Evolutionary conservation across 257 asterid genomes (phyloP), one percentile per base, ranked within the genome.

Genomic region (Euphrasia confusa): DNA sequence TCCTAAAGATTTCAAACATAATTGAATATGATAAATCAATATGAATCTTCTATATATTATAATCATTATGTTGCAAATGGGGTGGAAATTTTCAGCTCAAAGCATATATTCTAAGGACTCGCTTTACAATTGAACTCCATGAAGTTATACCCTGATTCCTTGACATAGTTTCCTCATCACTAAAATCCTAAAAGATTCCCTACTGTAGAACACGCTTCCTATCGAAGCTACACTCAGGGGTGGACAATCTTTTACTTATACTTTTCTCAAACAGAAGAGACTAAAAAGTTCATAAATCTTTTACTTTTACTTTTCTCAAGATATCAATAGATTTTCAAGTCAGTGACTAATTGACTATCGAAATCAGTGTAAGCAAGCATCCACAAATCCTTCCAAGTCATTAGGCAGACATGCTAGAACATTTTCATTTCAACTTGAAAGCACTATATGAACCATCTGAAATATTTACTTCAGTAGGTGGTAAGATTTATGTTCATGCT

Each of bases 301-400:
- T 18, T 27, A 21, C 18, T 26, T 49, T 40, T 54, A 10, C 11
- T 1, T 5, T n/a, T 10, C 12, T 6, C 42, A 50, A 40, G 28
- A 26, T 35, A 44, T 40, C 61, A 64, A 28, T 17, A 17, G 44
- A 17, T 56, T 53, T 52, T 28, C 59, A 50, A 39, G 17, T 42
- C 53, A 54, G 58, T 30, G 4, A 21, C 24, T 21, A 21, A 21
- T 21, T 49, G 54, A 44, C 54, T 30, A 28, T 44, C 7, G 35
- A 49, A 63, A 10, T 32, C 54, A 62, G 13, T 64, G 47, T 54
- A 21, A 21, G 24, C 0, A 37, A 21, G 39, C n/a, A 40, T 61
- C 60, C 5, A 48, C 66, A 48, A 33, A 54, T 39, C 56, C 14
- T 12, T 55, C 62, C 28, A 28, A 57, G 42, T 47, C 69, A 61